These are phyloP conservation scores for Lindgomyces ingoldianus DNA, from an alignment of 495 filamentous ascomycete species.

Conservation along the genomic window DNA sequence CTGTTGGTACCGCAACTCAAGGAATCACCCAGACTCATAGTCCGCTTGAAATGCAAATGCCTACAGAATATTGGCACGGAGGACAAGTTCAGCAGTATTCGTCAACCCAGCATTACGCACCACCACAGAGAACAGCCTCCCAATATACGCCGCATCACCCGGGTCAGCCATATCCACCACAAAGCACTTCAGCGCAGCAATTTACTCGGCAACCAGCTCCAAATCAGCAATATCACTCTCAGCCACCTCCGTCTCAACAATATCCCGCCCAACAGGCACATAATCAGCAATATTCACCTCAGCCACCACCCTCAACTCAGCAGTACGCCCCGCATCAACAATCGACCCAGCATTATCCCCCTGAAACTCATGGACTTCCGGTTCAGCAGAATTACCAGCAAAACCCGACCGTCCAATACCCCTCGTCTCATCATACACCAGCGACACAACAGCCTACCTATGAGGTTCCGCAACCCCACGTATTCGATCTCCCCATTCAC, in stretches of 20 bases:
- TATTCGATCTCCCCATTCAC: conserved; percentile 15
- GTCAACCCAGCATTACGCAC: conserved; percentile 19
- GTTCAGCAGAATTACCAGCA: conserved; percentile 14
- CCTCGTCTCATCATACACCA: background rate
- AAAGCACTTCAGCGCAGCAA: conserved; percentile 2
- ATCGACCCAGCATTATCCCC: conserved; percentile 9
- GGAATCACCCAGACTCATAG: conserved; percentile 10
- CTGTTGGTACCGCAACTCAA: conserved; percentile 7
- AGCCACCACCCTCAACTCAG: background rate
- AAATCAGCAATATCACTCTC: background rate
- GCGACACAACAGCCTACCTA: conserved; percentile 9
- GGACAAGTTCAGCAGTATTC: conserved; percentile 10
- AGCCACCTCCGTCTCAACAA: conserved; percentile 9
- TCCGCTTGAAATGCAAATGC: conserved; percentile 15
- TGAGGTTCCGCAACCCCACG: conserved; percentile 10
- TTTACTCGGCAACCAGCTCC: conserved; percentile 1
- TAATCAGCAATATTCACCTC: conserved; percentile 12
- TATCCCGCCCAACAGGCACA: conserved; percentile 10
- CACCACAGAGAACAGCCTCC: background rate
- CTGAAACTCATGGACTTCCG: background rate
- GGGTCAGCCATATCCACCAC: background rate
- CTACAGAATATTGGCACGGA: conserved; percentile 25
- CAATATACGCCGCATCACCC: conserved; percentile 9
- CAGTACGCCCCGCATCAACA: conserved; percentile 5
- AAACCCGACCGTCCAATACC: conserved; percentile 2